Evolutionary conservation across 2,329 filamentous ascomycete genomes (phyloP).

Genomic region (Hypoxylon sp.): DNA sequence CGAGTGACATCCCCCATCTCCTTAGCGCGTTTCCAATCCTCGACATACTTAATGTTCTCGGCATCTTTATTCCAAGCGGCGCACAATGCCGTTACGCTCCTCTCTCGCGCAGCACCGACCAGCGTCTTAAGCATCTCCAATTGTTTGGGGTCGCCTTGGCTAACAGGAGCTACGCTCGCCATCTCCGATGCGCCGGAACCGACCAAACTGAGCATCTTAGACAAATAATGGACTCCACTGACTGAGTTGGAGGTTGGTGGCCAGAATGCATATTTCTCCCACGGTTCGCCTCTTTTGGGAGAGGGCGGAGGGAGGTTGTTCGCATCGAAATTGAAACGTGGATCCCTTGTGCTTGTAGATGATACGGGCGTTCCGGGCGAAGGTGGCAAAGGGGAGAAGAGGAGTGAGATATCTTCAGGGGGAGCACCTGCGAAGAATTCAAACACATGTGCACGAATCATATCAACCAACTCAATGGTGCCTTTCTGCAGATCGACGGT

Average conservation of each 20-base stretch:
- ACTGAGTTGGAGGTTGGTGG: slow-evolving; percentile 92
- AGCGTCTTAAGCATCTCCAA: slow-evolving; percentile 82
- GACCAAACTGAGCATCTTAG: slow-evolving; percentile 84
- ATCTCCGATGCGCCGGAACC: slow-evolving; percentile 91
- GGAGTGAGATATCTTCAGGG: slow-evolving; percentile 88
- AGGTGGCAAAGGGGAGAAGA: slow-evolving; percentile 84
- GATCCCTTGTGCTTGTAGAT: slow-evolving; percentile 74
- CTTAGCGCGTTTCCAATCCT: slow-evolving; percentile 90
- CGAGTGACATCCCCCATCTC: slow-evolving; percentile 90
- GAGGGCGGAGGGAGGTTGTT: slow-evolving; percentile 83
- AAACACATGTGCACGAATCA: slow-evolving; percentile 84
- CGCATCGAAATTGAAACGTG: slow-evolving; percentile 84
- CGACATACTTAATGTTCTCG: slow-evolving; percentile 90
- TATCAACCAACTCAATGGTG: slow-evolving; percentile 83
- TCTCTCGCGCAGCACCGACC: slow-evolving; percentile 84
- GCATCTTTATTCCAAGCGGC: slow-evolving; percentile 94
- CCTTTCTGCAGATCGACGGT: slow-evolving; percentile 81
- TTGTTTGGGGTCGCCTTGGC: slow-evolving; percentile 67
- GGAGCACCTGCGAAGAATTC: slow-evolving; percentile 90
- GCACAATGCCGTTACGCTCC: slow-evolving; percentile 87
- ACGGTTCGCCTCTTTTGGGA: slow-evolving; percentile 84
- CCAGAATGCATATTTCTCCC: slow-evolving; percentile 98
- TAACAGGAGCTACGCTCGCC: slow-evolving; percentile 79
- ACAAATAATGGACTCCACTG: slow-evolving; percentile 91
- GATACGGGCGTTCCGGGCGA: slow-evolving; percentile 78